These are phyloP conservation scores for Leccinum longicurvipes DNA, from an alignment of 768 basidiomycete species.

Conservation along the genomic window DNA sequence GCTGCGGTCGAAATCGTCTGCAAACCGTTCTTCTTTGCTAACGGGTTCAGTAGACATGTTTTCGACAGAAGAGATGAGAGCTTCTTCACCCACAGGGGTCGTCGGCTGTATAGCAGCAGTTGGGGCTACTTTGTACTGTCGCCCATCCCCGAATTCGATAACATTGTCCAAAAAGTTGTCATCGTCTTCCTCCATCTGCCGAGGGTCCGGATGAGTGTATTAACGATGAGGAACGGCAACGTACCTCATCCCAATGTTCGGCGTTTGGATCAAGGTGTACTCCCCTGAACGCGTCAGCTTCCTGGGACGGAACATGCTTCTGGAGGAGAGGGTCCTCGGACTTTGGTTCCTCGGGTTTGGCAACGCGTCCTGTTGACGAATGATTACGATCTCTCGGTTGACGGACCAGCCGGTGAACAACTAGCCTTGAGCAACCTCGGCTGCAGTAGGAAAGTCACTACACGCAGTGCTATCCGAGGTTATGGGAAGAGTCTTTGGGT, in stretches of 20 bases:
- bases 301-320: constrained; percentile 67
- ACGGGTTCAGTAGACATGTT: constrained; percentile 42
- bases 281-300: constrained; percentile 92
- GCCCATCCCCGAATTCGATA: constrained; percentile 95
- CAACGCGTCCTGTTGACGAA: constrained; percentile 19
- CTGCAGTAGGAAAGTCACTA: constrained; percentile 93
- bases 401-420: constrained; percentile 9
- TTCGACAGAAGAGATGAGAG: constrained; percentile 16
- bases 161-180: constrained; percentile 85
- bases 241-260: constrained; percentile 97
- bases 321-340: constrained; percentile 47
- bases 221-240: constrained; percentile 27
- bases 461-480: constrained; percentile 41
- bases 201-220: constrained; percentile 4
- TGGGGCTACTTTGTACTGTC: constrained; percentile 80
- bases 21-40: constrained; percentile 84
- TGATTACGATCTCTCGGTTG: constrained; percentile 9
- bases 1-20: constrained; percentile 92
- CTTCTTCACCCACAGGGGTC: constrained; percentile 14
- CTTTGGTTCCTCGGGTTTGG: constrained; percentile 38
- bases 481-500: constrained; percentile 40
- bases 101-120: constrained; percentile 32
- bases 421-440: constrained; percentile 87
- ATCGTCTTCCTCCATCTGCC: constrained; percentile 87
- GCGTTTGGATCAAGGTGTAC: constrained; percentile 91